phyloP scores from a whole-genome alignment of 768 basidiomycete genomes.

The Grammothele lineata region DNA sequence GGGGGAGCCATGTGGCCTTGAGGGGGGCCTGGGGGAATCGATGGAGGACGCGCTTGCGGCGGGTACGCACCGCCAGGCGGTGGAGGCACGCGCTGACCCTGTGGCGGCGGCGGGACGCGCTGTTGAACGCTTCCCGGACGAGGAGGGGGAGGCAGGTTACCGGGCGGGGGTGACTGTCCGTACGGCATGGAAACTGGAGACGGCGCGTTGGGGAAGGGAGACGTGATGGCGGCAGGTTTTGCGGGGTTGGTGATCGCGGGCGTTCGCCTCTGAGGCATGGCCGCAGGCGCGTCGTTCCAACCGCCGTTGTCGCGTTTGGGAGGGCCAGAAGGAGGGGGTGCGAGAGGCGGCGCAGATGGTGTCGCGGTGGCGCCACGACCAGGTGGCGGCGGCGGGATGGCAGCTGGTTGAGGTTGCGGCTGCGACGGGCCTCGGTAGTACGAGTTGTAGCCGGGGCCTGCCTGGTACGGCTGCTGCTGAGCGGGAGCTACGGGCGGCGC shows the following conservation, averaged over 20 bases:
- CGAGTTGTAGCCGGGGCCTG: conserved; percentile 19
- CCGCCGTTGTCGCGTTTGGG: conserved; percentile 62
- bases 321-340: conserved; percentile 54
- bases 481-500: conserved; percentile 16
- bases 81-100: conserved; percentile 27
- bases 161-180: conserved; percentile 18
- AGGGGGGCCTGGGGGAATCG: conserved; percentile 26
- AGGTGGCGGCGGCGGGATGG: conserved; percentile 18
- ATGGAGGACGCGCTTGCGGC: conserved; percentile 28
- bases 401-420: conserved; percentile 11
- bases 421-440: conserved; percentile 33
- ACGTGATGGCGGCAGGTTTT: conserved; percentile 72
- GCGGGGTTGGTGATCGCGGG: conserved; percentile 43
- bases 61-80: conserved; percentile 26
- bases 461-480: neutral
- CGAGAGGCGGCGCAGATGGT: conserved; percentile 36
- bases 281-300: conserved; percentile 86
- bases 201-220: conserved; percentile 79
- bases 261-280: conserved; percentile 43
- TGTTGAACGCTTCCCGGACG: conserved; percentile 59
- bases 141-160: conserved; percentile 44
- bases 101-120: conserved; percentile 40
- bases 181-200: conserved; percentile 17
- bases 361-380: conserved; percentile 39
- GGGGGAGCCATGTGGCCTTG: conserved; percentile 31